Conservation (phyloP, 2,329 filamentous ascomycete genomes). For the Aspergillus sp. region DNA sequence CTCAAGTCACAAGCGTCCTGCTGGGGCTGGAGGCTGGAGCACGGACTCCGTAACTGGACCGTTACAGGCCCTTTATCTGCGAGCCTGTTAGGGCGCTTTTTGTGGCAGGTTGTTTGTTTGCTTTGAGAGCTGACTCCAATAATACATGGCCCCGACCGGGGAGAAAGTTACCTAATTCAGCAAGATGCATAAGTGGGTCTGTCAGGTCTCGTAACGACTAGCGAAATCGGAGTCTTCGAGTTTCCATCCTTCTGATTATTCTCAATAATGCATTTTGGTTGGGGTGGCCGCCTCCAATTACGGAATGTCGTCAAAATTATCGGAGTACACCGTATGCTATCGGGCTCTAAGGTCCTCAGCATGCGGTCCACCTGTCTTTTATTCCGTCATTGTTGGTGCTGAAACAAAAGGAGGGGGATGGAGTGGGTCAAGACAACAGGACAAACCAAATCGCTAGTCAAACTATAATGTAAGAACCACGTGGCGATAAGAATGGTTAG, state of each 20-base stretch:
- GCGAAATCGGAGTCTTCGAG: too few species aligned
- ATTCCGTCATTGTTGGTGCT: not conserved
- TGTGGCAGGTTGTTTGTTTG: slow-evolving; percentile 5
- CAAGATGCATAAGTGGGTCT: slow-evolving; percentile 8
- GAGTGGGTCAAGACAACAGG: not conserved
- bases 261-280: too few species aligned
- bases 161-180: slow-evolving; percentile 1
- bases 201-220: not conserved
- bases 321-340: not conserved
- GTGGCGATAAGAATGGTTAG: slow-evolving; percentile 12
- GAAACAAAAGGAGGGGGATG: not conserved
- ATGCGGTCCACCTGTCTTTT: not conserved
- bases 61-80: not conserved
- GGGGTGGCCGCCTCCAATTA: not conserved
- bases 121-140: not conserved
- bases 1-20: not conserved
- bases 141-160: not conserved
- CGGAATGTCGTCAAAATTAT: too few species aligned
- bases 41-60: not conserved
- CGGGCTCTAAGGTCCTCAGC: not conserved
- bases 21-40: not conserved
- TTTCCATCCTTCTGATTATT: too few species aligned
- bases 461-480: slow-evolving; percentile 1
- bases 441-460: not conserved
- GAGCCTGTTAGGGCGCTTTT: too few species aligned